A percentile compares a stretch with the other conserved stretches of the same genome.
Conservation (phyloP, 108 stramenopile species). For the Skeletonema costatum region DNA sequence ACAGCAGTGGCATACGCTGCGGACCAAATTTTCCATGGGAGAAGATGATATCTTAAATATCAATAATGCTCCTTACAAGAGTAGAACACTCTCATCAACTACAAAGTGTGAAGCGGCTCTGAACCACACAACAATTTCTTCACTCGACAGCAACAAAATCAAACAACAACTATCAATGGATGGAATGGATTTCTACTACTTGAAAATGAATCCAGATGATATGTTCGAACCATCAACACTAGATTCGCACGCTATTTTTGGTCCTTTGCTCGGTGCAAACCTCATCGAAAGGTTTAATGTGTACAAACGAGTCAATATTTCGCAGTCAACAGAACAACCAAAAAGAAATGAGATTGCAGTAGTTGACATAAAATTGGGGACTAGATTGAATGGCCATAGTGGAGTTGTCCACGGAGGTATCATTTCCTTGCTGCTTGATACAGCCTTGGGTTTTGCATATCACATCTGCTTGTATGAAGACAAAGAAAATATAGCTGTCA, state of each 20-base stretch:
- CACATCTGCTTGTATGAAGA: slow-evolving; percentile 16
- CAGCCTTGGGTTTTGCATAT: slow-evolving; percentile 42
- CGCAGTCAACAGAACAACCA: not conserved
- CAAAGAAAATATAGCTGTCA: slow-evolving; percentile 12
- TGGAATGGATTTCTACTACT: slow-evolving; percentile 19
- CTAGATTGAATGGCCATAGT: slow-evolving; percentile 30
- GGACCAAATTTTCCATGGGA: too few relatives aligned
- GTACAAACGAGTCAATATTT: slow-evolving; percentile 14
- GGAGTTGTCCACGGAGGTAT: slow-evolving; percentile 50
- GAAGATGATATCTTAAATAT: too few relatives aligned
- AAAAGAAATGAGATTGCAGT: slow-evolving; percentile 17
- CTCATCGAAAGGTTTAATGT: slow-evolving; percentile 44
- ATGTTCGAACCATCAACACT: slow-evolving; percentile 6
- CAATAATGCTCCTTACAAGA: not conserved
- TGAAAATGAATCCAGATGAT: slow-evolving; percentile 14
- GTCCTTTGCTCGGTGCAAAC: slow-evolving; percentile 22
- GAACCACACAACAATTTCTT: not conserved
- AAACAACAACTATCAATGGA: not conserved
- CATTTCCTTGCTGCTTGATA: slow-evolving; percentile 41
- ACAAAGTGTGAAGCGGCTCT: not conserved
- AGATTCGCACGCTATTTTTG: slow-evolving; percentile 40
- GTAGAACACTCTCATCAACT: not conserved
- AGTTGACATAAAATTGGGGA: slow-evolving; percentile 31
- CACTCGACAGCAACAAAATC: not conserved
- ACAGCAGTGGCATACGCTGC: not conserved